phyloP scores from a whole-genome alignment of 306 rosid genomes.

The Urtica urens region DNA sequence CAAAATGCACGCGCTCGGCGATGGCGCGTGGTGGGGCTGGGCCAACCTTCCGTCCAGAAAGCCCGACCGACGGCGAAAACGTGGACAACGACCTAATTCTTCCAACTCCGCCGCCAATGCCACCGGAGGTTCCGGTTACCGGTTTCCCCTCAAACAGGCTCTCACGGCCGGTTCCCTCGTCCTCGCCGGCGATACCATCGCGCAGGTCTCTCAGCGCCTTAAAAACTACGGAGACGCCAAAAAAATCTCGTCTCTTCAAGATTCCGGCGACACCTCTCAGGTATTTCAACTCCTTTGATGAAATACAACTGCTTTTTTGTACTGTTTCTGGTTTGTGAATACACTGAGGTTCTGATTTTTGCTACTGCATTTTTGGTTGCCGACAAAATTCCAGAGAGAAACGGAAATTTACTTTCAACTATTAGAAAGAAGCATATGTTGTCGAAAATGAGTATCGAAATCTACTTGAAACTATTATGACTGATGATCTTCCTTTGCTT shows the following conservation, averaged over 20 bases:
- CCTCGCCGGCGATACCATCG: conserved; percentile 43
- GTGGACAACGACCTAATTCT: conserved; percentile 29
- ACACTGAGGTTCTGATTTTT: too few relatives aligned
- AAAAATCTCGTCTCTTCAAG: conserved; percentile 10
- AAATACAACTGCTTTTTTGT: too few relatives aligned
- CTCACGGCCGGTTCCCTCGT: conserved; percentile 53
- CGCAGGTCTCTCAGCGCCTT: conserved; percentile 38
- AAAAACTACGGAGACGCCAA: conserved; percentile 15
- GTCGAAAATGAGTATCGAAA: too few relatives aligned
- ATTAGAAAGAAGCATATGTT: too few relatives aligned
- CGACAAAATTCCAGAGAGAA: background rate
- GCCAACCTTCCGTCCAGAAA: conserved; percentile 23
- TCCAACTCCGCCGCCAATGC: conserved; percentile 31
- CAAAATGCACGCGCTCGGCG: conserved; percentile 58
- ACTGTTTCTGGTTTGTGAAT: background rate
- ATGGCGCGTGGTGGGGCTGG: conserved; percentile 59
- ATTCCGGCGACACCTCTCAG: conserved; percentile 26
- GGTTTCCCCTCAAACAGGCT: conserved; percentile 72
- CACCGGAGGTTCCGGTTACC: conserved; percentile 33
- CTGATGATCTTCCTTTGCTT: too few relatives aligned
- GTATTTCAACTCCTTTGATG: conserved; percentile 10
- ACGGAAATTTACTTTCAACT: too few relatives aligned
- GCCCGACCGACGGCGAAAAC: conserved; percentile 23
- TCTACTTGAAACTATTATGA: too few relatives aligned
- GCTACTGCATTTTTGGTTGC: conserved; percentile 16